Evolutionary conservation across 495 filamentous ascomycete species (phyloP).

Genomic region (Trichoderma erinaceum): DNA sequence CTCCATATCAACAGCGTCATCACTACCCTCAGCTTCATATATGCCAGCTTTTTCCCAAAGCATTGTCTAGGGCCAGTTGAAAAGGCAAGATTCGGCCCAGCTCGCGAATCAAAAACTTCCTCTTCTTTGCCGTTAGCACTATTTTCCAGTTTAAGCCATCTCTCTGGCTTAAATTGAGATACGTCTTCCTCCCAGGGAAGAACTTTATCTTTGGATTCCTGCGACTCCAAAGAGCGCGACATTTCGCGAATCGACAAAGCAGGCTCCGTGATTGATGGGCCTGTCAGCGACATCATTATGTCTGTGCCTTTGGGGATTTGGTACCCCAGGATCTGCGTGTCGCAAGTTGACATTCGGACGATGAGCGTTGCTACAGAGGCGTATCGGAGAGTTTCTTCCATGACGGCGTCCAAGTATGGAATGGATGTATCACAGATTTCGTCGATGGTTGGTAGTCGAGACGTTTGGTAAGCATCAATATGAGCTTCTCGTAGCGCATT

Average conservation of each 20-base stretch:
- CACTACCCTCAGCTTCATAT: conserved; percentile 29
- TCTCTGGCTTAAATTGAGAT: conserved; percentile 26
- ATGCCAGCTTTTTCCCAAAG: conserved; percentile 32
- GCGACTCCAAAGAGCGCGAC: conserved; percentile 18
- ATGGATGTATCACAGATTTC: conserved; percentile 25
- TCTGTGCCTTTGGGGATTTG: conserved; percentile 31
- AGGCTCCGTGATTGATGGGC: conserved; percentile 21
- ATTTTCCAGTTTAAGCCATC: conserved; percentile 26
- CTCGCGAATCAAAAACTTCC: conserved; percentile 25
- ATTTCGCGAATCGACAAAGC: conserved; percentile 17
- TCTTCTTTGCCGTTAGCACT: conserved; percentile 18
- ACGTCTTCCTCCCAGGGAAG: conserved; percentile 23
- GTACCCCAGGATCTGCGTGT: conserved; percentile 29
- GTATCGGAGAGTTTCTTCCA: conserved; percentile 33
- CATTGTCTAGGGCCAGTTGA: conserved; percentile 30
- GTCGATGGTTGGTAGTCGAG: conserved; percentile 19
- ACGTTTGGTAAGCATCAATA: conserved; percentile 18
- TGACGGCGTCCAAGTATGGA: conserved; percentile 34
- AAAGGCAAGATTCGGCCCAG: conserved; percentile 30
- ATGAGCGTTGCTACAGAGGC: conserved; percentile 17
- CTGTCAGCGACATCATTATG: conserved; percentile 24
- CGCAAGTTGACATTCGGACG: conserved; percentile 23
- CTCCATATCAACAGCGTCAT: conserved; percentile 32
- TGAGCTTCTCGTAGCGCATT: conserved; percentile 22
- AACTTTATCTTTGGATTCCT: conserved; percentile 17